phyloP scores from a whole-genome alignment of 257 asterid species.

The Solanum peruvianum region DNA sequence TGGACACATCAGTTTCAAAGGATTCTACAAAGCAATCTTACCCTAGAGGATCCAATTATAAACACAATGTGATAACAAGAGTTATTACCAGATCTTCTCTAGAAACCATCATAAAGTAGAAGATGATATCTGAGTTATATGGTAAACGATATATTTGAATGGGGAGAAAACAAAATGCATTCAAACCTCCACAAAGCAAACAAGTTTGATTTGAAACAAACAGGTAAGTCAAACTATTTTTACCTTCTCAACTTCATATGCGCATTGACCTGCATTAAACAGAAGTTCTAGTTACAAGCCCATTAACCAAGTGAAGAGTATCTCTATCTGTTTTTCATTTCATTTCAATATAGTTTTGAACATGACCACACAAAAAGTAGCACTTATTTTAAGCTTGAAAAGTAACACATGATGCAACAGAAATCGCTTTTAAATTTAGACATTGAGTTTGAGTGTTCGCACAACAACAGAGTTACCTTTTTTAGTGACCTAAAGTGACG shows the following conservation, averaged over 20 bases:
- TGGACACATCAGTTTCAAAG: not conserved
- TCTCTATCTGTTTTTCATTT: not conserved
- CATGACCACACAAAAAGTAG: not conserved
- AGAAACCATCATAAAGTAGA: not conserved
- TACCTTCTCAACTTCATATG: conserved; percentile 71
- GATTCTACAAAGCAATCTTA: not conserved
- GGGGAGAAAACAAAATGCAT: not conserved
- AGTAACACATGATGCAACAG: not conserved
- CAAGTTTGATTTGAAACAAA: not conserved
- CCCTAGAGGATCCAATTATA: not conserved
- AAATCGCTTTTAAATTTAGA: not conserved
- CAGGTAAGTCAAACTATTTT: conserved; percentile 1
- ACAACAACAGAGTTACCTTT: not conserved
- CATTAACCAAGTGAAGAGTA: not conserved
- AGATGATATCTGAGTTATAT: not conserved
- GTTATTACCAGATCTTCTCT: not conserved
- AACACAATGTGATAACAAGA: not conserved
- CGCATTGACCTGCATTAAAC: conserved; percentile 67
- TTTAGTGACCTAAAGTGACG: not conserved
- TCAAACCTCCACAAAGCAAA: not conserved
- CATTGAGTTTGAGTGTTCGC: not conserved
- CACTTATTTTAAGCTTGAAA: not conserved
- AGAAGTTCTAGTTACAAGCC: not conserved
- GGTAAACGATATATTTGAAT: not conserved
- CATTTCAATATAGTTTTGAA: not conserved